Percentiles rank a stretch among this genome's conserved stretches.
phyloP scores from a whole-genome alignment of 805 yeast genomes.

The Candida loeiensis region DNA sequence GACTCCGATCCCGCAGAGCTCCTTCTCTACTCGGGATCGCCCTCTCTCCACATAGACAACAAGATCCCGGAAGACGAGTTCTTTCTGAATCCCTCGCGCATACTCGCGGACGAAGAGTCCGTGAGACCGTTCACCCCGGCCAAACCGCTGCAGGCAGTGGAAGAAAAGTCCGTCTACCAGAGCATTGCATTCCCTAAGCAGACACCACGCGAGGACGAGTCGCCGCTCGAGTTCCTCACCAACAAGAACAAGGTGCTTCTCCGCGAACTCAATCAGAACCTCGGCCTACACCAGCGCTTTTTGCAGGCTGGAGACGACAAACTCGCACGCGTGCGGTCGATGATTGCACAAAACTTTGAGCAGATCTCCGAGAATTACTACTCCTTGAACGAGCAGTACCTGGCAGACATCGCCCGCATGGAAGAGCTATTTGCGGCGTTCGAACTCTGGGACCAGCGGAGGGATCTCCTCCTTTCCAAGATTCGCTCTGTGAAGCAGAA shows the following conservation, averaged over 20 bases:
- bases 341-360: conserved; percentile 26
- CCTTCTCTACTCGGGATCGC: conserved; percentile 10
- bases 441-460: conserved; percentile 38
- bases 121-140: not conserved
- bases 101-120: conserved; percentile 9
- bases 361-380: conserved; percentile 42
- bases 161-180: conserved; percentile 4
- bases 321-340: conserved; percentile 25
- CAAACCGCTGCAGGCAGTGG: conserved; percentile 2
- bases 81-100: conserved; percentile 19
- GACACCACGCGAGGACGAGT: conserved; percentile 9
- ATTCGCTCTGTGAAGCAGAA: conserved; percentile 34
- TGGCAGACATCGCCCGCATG: conserved; percentile 31
- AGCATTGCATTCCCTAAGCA: conserved; percentile 8
- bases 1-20: conserved; percentile 17
- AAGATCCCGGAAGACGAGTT: conserved; percentile 16
- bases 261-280: conserved; percentile 21
- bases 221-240: conserved; percentile 32
- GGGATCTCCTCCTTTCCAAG: conserved; percentile 29
- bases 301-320: conserved; percentile 33
- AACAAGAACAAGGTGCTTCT: conserved; percentile 24
- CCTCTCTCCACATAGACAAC: conserved; percentile 4
- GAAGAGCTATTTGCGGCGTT: conserved; percentile 27
- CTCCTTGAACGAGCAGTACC: conserved; percentile 46
- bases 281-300: conserved; percentile 22